These are phyloP conservation scores for Magnusiomyces suaveolens DNA, from an alignment of 1,139 yeast species.

Conservation along the genomic window DNA sequence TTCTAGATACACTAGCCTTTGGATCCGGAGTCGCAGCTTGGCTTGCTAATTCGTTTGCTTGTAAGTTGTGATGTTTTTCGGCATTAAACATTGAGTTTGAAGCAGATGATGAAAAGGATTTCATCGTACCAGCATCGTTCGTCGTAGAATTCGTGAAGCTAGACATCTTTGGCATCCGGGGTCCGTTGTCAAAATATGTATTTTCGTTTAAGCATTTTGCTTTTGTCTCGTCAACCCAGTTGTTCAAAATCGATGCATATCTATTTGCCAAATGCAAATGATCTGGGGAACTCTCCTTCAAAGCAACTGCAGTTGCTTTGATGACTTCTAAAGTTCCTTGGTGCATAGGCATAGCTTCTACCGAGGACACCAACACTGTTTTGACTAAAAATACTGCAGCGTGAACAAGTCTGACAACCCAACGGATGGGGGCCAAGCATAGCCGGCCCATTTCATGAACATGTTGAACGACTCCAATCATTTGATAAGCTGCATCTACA, in stretches of 20 bases:
- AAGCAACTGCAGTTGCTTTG: slow-evolving; percentile 61
- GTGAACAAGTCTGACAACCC: slow-evolving; percentile 82
- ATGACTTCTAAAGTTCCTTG: slow-evolving; percentile 62
- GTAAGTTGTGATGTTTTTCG: neutral
- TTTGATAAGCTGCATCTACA: slow-evolving; percentile 73
- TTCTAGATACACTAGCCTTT: too few species aligned
- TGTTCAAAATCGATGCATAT: slow-evolving; percentile 58
- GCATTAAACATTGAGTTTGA: neutral
- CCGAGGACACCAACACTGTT: slow-evolving; percentile 42
- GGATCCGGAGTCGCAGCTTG: neutral
- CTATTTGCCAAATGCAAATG: slow-evolving; percentile 75
- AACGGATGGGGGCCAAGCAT: slow-evolving; percentile 77
- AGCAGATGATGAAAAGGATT: neutral
- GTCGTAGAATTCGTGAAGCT: too few species aligned
- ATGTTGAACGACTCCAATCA: slow-evolving; percentile 60
- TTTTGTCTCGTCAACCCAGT: neutral
- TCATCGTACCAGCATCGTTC: too few species aligned
- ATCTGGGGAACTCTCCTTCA: slow-evolving; percentile 82
- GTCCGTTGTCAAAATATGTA: neutral
- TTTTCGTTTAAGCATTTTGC: neutral
- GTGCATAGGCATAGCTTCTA: slow-evolving; percentile 38
- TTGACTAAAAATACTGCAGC: slow-evolving; percentile 87
- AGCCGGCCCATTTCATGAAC: slow-evolving; percentile 54
- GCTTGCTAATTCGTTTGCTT: neutral
- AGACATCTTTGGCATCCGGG: neutral